Evolutionary conservation across 495 filamentous ascomycete species (phyloP).

Genomic region (Neurospora sp.): DNA sequence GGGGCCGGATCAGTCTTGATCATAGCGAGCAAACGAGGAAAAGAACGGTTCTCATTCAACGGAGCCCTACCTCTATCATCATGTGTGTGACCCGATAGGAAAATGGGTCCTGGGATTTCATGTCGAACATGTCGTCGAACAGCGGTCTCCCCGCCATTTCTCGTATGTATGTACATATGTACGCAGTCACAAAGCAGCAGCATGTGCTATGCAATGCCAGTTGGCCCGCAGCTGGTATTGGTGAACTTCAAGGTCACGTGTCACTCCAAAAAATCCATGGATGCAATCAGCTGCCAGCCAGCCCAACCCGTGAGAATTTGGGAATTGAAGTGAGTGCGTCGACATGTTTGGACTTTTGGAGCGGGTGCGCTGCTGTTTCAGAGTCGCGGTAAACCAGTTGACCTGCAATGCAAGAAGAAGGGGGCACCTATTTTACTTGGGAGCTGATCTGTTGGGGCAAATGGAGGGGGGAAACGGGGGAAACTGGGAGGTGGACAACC

Average conservation of each 20-base stretch:
- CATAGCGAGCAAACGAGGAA: not conserved
- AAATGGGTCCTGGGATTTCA: not conserved
- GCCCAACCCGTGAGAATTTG: not conserved
- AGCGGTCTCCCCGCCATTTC: not conserved
- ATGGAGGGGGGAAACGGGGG: not conserved
- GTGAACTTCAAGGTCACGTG: not conserved
- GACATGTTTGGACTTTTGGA: not conserved
- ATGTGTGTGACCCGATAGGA: not conserved
- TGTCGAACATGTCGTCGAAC: not conserved
- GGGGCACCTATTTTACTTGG: not conserved
- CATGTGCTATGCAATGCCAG: not conserved
- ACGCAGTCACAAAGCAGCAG: not conserved
- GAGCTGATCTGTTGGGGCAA: not conserved
- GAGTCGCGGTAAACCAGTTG: not conserved
- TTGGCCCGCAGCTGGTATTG: not conserved
- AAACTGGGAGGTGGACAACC: not conserved
- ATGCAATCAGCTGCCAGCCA: not conserved
- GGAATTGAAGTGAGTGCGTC: not conserved
- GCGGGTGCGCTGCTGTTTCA: not conserved
- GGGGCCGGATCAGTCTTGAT: not conserved
- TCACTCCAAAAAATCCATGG: not conserved
- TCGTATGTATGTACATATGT: not conserved
- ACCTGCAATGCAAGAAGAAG: not conserved
- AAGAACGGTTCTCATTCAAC: not conserved
- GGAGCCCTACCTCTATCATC: not conserved